Conservation (phyloP, 371 early-diverging fungal genomes). For the Lichtheimia ramosa region DNA sequence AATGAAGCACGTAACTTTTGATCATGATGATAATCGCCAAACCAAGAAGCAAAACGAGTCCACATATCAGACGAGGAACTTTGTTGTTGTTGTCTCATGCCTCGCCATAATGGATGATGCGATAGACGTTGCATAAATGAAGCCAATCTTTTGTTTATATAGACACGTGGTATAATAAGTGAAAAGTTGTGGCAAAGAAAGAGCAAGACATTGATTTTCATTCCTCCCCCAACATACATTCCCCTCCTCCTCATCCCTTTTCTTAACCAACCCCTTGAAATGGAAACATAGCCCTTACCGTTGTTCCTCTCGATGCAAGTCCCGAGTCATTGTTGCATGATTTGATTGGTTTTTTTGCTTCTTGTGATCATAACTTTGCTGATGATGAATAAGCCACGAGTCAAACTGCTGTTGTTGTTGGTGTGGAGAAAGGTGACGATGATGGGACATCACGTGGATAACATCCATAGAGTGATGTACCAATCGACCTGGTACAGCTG, state of each 20-base stretch:
- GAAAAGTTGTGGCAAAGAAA: no score
- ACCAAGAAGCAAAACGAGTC: conserved; percentile 17
- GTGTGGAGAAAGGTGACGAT: conserved; percentile 1
- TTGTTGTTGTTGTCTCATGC: conserved; percentile 7
- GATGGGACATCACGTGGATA: conserved; percentile 5
- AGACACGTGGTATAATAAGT: no score
- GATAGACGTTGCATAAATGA: conserved; percentile 16
- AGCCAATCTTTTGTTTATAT: conserved; percentile 4
- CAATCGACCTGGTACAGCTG: conserved; percentile 1
- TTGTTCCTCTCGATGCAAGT: conserved; percentile 9
- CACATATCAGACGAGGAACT: conserved; percentile 8
- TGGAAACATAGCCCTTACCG: conserved; percentile 1
- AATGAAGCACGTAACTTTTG: conserved; percentile 10
- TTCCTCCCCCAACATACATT: background rate
- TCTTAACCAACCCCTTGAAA: no score
- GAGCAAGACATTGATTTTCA: background rate
- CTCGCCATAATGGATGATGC: conserved; percentile 18
- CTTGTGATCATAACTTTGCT: background rate
- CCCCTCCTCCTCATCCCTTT: no score
- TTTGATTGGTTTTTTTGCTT: background rate
- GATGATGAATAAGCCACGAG: background rate
- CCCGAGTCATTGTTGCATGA: background rate
- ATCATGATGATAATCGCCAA: conserved; percentile 12
- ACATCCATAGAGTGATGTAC: conserved; percentile 1
- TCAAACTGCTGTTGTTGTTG: background rate